A percentile compares a stretch with the other conserved stretches of the same genome.
Conservation (phyloP, 306 rosid genomes). For the Cucumis hystrix region DNA sequence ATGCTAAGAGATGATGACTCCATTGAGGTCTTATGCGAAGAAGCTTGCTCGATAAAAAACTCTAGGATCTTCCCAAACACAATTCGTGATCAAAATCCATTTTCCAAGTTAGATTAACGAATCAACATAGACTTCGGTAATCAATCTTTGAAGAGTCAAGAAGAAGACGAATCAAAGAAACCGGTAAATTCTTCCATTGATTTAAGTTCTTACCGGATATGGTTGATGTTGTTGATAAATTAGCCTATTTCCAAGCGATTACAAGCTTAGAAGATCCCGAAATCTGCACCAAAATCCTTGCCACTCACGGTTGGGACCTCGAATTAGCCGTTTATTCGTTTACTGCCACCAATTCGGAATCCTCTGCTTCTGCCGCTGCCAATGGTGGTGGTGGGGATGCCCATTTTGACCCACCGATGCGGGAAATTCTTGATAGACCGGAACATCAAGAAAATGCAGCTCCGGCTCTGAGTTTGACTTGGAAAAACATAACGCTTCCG, state of each 20-base stretch:
- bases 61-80: no score
- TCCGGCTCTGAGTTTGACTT: conserved; percentile 47
- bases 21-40: no score
- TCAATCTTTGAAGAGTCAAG: neutral
- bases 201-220: conserved; percentile 18
- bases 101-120: no score
- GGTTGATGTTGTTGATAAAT: conserved; percentile 63
- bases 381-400: neutral
- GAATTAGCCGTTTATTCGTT: conserved; percentile 83
- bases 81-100: no score
- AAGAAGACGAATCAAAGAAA: neutral
- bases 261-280: conserved; percentile 83
- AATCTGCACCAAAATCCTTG: conserved; percentile 73
- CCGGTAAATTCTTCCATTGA: neutral
- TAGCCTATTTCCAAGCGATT: conserved; percentile 78
- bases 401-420: neutral
- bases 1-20: no score
- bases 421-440: neutral
- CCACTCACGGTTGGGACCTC: conserved; percentile 90
- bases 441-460: conserved; percentile 18
- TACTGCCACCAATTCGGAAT: conserved; percentile 21
- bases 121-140: neutral
- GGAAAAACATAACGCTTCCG: conserved; percentile 69
- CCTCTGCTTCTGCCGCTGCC: conserved; percentile 6
- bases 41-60: no score